Base-by-base conservation (phyloP, 257 asterid genomes). In the Solanum sparsipilum region DNA sequence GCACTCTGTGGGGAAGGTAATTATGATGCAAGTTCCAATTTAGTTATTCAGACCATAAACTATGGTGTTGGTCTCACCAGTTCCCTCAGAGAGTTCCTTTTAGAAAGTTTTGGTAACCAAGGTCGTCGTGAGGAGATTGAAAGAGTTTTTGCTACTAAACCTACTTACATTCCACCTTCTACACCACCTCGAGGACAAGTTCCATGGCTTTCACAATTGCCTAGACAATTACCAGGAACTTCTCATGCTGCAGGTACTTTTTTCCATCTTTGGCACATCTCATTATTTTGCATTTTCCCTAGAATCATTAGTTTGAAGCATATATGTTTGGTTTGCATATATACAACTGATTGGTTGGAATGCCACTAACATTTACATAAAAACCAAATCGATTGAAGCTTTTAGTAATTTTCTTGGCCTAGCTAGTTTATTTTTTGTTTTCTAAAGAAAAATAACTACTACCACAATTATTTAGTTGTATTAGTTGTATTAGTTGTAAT, bases 51-150 rank as follows among this genome's bases (percentile, higher is more conserved):
- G 91, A 95, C 95, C 94, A 89, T 87, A 92, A 91, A 87, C 85
- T 90, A 89, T 44, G 92, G 97, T 67, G 91, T 94, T 63, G 97
- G 95, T 67, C 67, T 89, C 86, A 91, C 98, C 25, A 90, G 92
- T 60, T 87, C 92, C 6, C 95, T 96, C 46, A 94, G 84, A 88
- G 94, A 92, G 71, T 93, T 90, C 71, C 84, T 94, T 67, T 87
- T 92, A 91, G 93, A 91, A 74, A 94, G 56, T 86, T 96, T 94
- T 90, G 94, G 91, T 85, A 91, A 92, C 67, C 90, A 90, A 83
- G 97, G 95, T 71, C 92, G 92, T n/a, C 90, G 90, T 86, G 91
- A 81, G 67, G 96, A 93, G 88, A 90, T 95, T 74, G 94, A 93
- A 90, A 90, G 87, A 87, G 89, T 93, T 78, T 79, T 95, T 70